Evolutionary conservation across 1,139 yeast species (phyloP).

Genomic region (Kurtzmaniella natalensis): DNA sequence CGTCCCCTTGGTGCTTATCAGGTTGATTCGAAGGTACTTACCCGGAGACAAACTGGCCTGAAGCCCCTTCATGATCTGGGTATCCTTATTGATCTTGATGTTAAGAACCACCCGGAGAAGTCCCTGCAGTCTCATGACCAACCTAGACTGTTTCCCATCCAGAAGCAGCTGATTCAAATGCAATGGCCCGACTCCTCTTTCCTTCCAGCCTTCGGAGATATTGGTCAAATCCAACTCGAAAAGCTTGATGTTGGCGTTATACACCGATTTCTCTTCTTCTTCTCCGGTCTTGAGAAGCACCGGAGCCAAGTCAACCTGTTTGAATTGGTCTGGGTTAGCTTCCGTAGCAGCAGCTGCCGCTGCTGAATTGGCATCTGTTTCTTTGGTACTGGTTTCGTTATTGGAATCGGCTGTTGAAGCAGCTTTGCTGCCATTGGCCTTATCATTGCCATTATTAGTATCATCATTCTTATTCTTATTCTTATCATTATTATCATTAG

Average conservation of each 20-base stretch:
- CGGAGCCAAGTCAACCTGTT: slow-evolving; percentile 48
- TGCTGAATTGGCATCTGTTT: not conserved
- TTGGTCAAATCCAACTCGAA: slow-evolving; percentile 68
- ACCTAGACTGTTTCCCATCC: slow-evolving; percentile 37
- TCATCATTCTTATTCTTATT: slow-evolving; percentile 14
- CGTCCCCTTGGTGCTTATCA: slow-evolving; percentile 44
- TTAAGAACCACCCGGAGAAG: slow-evolving; percentile 79
- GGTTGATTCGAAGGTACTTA: slow-evolving; percentile 69
- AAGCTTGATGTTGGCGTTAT: slow-evolving; percentile 70
- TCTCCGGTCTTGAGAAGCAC: slow-evolving; percentile 80
- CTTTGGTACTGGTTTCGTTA: slow-evolving; percentile 3
- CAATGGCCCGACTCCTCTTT: slow-evolving; percentile 84
- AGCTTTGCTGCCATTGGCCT: slow-evolving; percentile 13
- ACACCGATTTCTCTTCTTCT: slow-evolving; percentile 72
- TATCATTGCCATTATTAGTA: slow-evolving; percentile 12
- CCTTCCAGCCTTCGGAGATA: slow-evolving; percentile 84
- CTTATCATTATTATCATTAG: slow-evolving; percentile 8
- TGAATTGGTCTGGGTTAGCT: slow-evolving; percentile 32
- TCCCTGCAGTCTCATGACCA: slow-evolving; percentile 91
- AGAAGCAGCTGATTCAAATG: slow-evolving; percentile 63
- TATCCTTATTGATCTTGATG: slow-evolving; percentile 52
- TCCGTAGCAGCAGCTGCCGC: slow-evolving; percentile 6
- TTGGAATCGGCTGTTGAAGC: slow-evolving; percentile 12
- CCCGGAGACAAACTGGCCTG: slow-evolving; percentile 78
- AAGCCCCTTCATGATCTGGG: slow-evolving; percentile 72